Evolutionary conservation across 108 stramenopile genomes (phyloP), one percentile per base, ranked within the genome.

Genomic region (Bacterosira constricta): DNA sequence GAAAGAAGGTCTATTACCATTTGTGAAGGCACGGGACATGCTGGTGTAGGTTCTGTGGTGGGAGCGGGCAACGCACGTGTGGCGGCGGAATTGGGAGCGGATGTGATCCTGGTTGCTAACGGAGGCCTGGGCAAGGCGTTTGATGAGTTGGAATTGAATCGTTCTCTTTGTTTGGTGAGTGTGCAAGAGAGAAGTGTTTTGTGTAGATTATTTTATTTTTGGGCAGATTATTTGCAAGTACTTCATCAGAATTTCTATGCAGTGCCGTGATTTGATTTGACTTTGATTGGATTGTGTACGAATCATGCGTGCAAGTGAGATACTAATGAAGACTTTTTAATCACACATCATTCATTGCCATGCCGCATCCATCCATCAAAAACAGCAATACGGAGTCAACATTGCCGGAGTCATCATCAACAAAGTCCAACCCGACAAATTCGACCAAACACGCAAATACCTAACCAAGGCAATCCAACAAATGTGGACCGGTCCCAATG

Each of bases 11-110:
- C 88, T 42, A 64, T 92, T 18, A 77, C 90, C 31, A 76, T 98
- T 11, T 85, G 92, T 36, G 97, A 98, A 73, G 97, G 97, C 4
- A 98, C 97, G n/a, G 97, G 97, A 6, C 97, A 98, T 75, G 89
- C 84, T 32, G 97, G 94, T 6, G 95, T 89, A 0, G 88, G 88
- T 55, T 88, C 87, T 46, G 84, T 95, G 27, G 92, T 97, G 0
- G 88, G 86, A 37, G 82, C 86, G 44, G 89, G 77, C 49, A 97
- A 97, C 69, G 97, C 97, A 6, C 66, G 92, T 35, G 92, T 97
- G 26, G 96, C 96, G 1, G 67, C 70, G 6, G 69, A 85, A 70
- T 74, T 96, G 27, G 95, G 92, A 5, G 85, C 93, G 6, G 90
- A 91, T 45, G 91, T 97, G 66, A 83, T 97, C 20, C 63, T 97